Evolutionary conservation across 73 alveolate genomes (phyloP).

Genomic region (Tetrahymena borealis): DNA sequence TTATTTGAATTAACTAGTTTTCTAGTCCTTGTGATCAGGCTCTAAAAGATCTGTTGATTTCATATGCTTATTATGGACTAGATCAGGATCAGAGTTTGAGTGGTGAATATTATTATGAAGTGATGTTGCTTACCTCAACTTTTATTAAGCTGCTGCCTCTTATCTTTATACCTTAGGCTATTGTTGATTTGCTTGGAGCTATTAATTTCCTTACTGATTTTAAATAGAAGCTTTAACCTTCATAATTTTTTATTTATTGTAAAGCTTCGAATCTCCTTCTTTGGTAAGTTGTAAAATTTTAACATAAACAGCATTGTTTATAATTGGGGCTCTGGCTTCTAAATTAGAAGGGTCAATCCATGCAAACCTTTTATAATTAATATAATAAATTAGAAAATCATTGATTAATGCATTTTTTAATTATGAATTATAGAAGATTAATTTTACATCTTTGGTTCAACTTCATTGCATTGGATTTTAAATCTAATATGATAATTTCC

Average conservation of each 20-base stretch:
- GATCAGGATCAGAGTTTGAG: background rate
- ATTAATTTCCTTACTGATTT: background rate
- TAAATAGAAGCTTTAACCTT: background rate
- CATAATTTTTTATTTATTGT: background rate
- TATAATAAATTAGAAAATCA: background rate
- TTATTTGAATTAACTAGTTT: background rate
- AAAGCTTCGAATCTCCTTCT: background rate
- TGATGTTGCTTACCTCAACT: background rate
- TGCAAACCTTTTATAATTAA: background rate
- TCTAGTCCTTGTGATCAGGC: background rate
- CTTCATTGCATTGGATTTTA: background rate
- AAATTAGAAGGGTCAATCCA: background rate
- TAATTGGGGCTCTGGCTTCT: background rate
- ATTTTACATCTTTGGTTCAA: background rate
- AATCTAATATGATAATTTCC: background rate
- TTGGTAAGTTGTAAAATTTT: background rate
- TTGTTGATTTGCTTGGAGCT: background rate
- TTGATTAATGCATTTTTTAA: background rate
- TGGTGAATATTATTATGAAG: background rate
- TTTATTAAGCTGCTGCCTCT: background rate
- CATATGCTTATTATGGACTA: background rate
- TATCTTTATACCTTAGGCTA: background rate
- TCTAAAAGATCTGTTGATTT: background rate
- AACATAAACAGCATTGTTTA: background rate
- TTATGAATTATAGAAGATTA: background rate